Evolutionary conservation across 2,329 filamentous ascomycete species (phyloP).

Genomic region (Arthrobotrys iridis): DNA sequence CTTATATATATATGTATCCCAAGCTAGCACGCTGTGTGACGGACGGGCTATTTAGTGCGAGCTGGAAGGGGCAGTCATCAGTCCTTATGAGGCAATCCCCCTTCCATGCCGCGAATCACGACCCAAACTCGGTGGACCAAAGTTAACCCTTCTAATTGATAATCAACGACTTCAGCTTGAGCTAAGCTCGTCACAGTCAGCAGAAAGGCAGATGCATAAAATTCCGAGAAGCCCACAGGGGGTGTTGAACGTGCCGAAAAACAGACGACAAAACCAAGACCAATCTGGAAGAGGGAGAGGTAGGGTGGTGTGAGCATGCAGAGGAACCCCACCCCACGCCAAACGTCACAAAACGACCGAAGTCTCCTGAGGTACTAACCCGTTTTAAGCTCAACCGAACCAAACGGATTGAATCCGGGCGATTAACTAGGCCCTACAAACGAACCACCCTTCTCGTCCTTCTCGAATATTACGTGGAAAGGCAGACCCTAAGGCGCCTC

Average conservation of each 20-base stretch:
- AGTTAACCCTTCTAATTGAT: conserved; percentile 11
- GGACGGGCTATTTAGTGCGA: background rate
- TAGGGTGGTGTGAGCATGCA: conserved; percentile 48
- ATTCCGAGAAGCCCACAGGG: conserved; percentile 33
- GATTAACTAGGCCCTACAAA: conserved; percentile 10
- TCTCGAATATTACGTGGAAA: conserved; percentile 53
- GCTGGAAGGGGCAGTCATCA: background rate
- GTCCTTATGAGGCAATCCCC: conserved; percentile 34
- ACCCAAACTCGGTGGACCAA: background rate
- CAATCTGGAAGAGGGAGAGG: conserved; percentile 21
- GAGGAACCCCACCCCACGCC: conserved; percentile 38
- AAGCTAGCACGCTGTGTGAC: background rate
- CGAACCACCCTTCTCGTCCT: conserved; percentile 20
- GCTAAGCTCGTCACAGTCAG: conserved; percentile 35
- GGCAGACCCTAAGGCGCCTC: conserved; percentile 47
- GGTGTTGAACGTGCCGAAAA: conserved; percentile 24
- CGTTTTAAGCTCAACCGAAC: conserved; percentile 38
- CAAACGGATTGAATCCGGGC: conserved; percentile 40
- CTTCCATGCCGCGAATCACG: conserved; percentile 28
- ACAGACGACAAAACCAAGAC: conserved; percentile 7
- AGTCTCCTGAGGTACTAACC: conserved; percentile 11
- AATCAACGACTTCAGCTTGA: conserved; percentile 35
- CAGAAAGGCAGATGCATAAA: conserved; percentile 27
- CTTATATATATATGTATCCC: background rate
- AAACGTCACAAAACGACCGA: conserved; percentile 21